These are phyloP conservation scores for Kalmanozyma brasiliensis DNA, from an alignment of 1,284 basidiomycete genomes.

Conservation along the genomic window DNA sequence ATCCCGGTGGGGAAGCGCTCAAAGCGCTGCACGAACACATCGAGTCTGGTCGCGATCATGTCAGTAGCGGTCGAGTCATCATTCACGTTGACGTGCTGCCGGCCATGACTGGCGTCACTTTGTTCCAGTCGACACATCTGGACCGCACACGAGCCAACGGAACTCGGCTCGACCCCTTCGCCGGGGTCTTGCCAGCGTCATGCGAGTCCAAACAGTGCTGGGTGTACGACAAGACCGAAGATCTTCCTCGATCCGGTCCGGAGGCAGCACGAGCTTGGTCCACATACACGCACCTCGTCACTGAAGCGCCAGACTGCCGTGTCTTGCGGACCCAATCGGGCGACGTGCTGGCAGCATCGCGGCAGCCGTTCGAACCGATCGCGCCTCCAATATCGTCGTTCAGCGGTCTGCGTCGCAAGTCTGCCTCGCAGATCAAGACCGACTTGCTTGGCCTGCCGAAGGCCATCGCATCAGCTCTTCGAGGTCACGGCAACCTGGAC, in stretches of 20 bases:
- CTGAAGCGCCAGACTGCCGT: slow-evolving; percentile 32
- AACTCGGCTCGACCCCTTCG: slow-evolving; percentile 5
- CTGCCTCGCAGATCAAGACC: slow-evolving; percentile 10
- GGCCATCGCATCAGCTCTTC: background rate
- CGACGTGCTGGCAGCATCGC: slow-evolving; percentile 1
- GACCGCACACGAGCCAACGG: slow-evolving; percentile 5
- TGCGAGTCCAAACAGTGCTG: slow-evolving; percentile 16
- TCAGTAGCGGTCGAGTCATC: background rate
- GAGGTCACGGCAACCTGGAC: background rate
- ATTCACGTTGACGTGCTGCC: slow-evolving; percentile 81
- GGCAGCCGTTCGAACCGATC: slow-evolving; percentile 39
- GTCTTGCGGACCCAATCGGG: slow-evolving; percentile 10
- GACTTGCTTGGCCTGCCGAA: slow-evolving; percentile 11
- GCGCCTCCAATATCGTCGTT: slow-evolving; percentile 15
- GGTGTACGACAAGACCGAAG: slow-evolving; percentile 64
- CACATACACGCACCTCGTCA: slow-evolving; percentile 45
- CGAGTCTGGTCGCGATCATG: no score
- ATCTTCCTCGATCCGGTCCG: slow-evolving; percentile 20
- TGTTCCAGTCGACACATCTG: slow-evolving; percentile 80
- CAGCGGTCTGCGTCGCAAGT: slow-evolving; percentile 27
- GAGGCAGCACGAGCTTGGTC: slow-evolving; percentile 22
- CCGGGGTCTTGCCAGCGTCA: slow-evolving; percentile 4
- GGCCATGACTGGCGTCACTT: slow-evolving; percentile 88
- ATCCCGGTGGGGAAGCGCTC: slow-evolving; percentile 87
- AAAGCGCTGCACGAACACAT: slow-evolving; percentile 73